Conservation (phyloP, 768 basidiomycete species). For the Serendipita sp. region DNA sequence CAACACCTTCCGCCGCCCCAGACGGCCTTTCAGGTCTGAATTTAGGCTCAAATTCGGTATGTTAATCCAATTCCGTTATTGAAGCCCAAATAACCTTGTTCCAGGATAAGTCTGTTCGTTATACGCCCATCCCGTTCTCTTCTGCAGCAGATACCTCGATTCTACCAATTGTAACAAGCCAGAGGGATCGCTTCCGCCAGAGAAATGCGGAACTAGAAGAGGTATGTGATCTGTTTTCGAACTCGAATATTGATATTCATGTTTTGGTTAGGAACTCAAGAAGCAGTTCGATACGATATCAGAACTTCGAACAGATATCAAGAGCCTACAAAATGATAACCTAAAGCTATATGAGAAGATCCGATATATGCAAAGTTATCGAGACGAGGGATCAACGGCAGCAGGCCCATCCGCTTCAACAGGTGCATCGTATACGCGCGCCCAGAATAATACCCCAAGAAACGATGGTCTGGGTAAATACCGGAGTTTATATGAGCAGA, state of each 20-base stretch:
- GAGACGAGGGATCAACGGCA: constrained; percentile 40
- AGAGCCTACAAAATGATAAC: constrained; percentile 84
- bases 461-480: constrained; percentile 77
- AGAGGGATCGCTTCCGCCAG: constrained; percentile 93
- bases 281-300: constrained; percentile 92
- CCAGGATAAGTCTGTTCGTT: constrained; percentile 12
- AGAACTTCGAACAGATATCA: constrained; percentile 83
- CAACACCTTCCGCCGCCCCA: constrained; percentile 17
- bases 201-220: constrained; percentile 96
- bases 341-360: constrained; percentile 98
- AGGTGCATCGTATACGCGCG: constrained; percentile 7
- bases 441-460: constrained; percentile 11
- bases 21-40: constrained; percentile 63
- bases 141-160: constrained; percentile 79
- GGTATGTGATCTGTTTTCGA: constrained; percentile 23
- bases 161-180: constrained; percentile 94
- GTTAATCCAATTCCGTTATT: constrained; percentile 10
- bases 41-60: constrained; percentile 41
- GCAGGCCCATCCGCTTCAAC: constrained; percentile 8
- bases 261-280: constrained; percentile 55
- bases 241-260: background rate
- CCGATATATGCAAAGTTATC: constrained; percentile 93
- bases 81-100: background rate
- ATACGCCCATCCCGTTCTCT: constrained; percentile 54
- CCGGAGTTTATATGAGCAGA: constrained; percentile 81